These are phyloP conservation scores for Kondoa malvinella DNA, from an alignment of 768 basidiomycete genomes.

Conservation along the genomic window DNA sequence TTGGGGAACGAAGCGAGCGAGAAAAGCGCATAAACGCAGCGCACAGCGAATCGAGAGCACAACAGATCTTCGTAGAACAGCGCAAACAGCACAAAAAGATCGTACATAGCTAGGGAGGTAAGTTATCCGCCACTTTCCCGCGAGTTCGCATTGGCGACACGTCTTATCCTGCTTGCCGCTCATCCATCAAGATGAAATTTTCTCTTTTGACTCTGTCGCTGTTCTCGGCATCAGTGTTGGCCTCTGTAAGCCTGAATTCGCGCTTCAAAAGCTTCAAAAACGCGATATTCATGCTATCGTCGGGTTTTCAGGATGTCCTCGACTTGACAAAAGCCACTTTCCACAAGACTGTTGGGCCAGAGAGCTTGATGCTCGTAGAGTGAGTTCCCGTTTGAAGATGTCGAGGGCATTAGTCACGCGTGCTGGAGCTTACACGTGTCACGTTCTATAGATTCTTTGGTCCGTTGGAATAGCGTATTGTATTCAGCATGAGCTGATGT, in stretches of 20 bases:
- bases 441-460: conserved; percentile 2
- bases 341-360: conserved; percentile 15
- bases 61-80: no score
- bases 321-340: conserved; percentile 39
- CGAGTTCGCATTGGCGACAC: no score
- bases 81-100: no score
- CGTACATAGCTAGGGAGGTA: no score
- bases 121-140: no score
- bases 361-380: conserved; percentile 49
- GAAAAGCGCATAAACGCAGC: no score
- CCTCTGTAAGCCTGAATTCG: background rate
- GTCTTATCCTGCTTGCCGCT: no score
- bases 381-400: conserved; percentile 56
- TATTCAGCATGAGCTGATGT: background rate
- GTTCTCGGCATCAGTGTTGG: conserved; percentile 9
- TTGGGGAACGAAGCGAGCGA: no score
- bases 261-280: conserved; percentile 29
- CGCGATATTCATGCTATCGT: conserved; percentile 28
- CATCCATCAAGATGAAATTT: conserved; percentile 5
- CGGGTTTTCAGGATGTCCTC: conserved; percentile 52
- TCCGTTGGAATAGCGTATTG: background rate
- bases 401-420: background rate
- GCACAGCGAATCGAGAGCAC: no score
- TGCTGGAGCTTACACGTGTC: background rate
- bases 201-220: conserved; percentile 5